Conservation (phyloP, 768 basidiomycete species). For the Boletus insuetus region DNA sequence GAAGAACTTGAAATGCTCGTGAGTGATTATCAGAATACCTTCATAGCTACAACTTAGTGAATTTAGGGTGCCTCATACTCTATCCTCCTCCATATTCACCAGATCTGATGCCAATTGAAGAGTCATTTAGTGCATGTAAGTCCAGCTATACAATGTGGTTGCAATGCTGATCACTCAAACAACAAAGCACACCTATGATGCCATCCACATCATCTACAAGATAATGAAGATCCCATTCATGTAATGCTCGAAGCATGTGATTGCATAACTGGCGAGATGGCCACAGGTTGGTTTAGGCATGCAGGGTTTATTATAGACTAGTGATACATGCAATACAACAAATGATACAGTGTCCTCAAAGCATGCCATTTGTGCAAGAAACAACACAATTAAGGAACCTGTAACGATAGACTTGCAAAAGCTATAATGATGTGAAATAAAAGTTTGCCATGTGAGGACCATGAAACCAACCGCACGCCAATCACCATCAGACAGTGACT, state of each 20-base stretch:
- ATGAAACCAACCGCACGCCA: too few species aligned
- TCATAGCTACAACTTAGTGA: neutral
- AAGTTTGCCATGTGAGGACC: too few species aligned
- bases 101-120: neutral
- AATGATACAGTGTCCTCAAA: too few species aligned
- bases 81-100: neutral
- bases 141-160: neutral
- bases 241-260: neutral
- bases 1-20: neutral
- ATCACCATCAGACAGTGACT: too few species aligned
- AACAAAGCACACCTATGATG: neutral
- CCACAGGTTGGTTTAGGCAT: neutral
- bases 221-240: neutral
- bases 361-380: too few species aligned
- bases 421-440: too few species aligned
- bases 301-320: neutral
- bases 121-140: neutral
- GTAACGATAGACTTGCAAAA: too few species aligned
- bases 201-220: neutral
- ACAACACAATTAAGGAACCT: too few species aligned
- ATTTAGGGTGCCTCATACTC: neutral
- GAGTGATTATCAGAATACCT: neutral
- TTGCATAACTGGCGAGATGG: neutral
- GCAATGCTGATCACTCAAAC: neutral
- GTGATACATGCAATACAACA: neutral